Evolutionary conservation across 148 eudicot genomes (phyloP).

Genomic region (Rhododendron ferrugineum): DNA sequence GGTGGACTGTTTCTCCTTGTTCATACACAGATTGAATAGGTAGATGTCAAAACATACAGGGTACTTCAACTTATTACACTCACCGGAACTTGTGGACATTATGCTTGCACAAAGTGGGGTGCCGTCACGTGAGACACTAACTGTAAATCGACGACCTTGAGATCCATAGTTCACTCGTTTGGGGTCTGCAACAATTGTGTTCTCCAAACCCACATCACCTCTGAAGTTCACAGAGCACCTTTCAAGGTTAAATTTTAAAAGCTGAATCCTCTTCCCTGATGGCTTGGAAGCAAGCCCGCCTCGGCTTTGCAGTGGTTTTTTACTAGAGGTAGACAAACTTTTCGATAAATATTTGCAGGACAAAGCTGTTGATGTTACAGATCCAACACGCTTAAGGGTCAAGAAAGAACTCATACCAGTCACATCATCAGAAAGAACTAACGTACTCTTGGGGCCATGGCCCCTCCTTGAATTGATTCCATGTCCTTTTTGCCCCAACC

Average conservation of each 20-base stretch:
- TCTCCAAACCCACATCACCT: slow-evolving; percentile 79
- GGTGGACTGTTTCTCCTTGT: slow-evolving; percentile 78
- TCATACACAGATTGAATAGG: slow-evolving; percentile 63
- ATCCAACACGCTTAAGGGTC: slow-evolving; percentile 73
- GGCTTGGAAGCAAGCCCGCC: slow-evolving; percentile 49
- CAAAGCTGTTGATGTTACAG: slow-evolving; percentile 55
- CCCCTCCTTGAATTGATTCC: slow-evolving; percentile 51
- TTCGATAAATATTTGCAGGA: slow-evolving; percentile 55
- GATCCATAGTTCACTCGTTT: slow-evolving; percentile 97
- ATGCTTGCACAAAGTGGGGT: slow-evolving; percentile 62
- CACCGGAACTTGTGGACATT: slow-evolving; percentile 51
- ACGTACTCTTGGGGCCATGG: slow-evolving; percentile 37
- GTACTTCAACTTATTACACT: slow-evolving; percentile 57
- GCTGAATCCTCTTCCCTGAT: slow-evolving; percentile 77
- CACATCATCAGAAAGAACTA: slow-evolving; percentile 67
- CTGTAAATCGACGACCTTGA: slow-evolving; percentile 80
- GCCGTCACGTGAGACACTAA: slow-evolving; percentile 68
- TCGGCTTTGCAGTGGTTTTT: slow-evolving; percentile 37
- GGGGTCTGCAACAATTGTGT: slow-evolving; percentile 63
- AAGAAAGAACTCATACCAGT: slow-evolving; percentile 76
- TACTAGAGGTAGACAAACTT: slow-evolving; percentile 43
- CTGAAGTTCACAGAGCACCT: slow-evolving; percentile 66
- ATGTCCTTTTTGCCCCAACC: slow-evolving; percentile 78
- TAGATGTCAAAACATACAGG: slow-evolving; percentile 67
- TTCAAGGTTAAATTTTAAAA: slow-evolving; percentile 66